Base-by-base conservation (phyloP, 129 eudicot genomes). In the Chrysanthemum lavandulifolium region DNA sequence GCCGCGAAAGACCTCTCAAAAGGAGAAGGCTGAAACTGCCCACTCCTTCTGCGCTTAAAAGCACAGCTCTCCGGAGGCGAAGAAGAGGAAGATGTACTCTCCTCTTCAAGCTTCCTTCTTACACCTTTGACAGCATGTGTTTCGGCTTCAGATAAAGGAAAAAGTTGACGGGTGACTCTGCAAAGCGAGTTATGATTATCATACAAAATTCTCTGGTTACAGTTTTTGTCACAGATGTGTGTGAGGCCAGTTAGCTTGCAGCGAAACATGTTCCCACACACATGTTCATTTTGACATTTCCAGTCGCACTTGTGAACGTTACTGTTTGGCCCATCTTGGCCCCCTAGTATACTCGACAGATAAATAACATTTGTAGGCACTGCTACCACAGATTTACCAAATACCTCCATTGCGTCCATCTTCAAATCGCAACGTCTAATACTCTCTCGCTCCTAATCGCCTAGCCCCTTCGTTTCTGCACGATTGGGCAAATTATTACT, bases 151-250 rank as follows among this genome's bases (percentile, higher is more conserved):
- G 97, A 78, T 76, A 93, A 81, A 70, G 98, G 98, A 75, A 87
- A 93, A 71, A 90, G 53, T 68, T 87, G 90, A 67, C 86, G 85
- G 79, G 88, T 90, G 68, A 85, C 98, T 82, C 97, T 86, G 89
- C 98, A 93, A 66, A 93, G 92, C 51, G 96, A 90, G 91, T 77
- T 86, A 76, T 84, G 89, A 78, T 90, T 93, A 82, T 90, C 98
- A 68, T 93, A 93, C 25, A 93, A 69, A 69, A 93, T 93, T 78
- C 98, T 84, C 84, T 93, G 98, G 89, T 90, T 84, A 84, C 98
- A 93, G 84, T 93, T 93, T 87, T 93, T 89, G 97, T 93, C 98
- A 90, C 98, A 93, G 45, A 93, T 87, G 85, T 93, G 97, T 47
- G 97, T 93, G 82, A 76, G 79, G 58, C 97, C 98, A 7, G 98